Conservation (phyloP, 2,329 filamentous ascomycete genomes). For the Shiraia sp. region DNA sequence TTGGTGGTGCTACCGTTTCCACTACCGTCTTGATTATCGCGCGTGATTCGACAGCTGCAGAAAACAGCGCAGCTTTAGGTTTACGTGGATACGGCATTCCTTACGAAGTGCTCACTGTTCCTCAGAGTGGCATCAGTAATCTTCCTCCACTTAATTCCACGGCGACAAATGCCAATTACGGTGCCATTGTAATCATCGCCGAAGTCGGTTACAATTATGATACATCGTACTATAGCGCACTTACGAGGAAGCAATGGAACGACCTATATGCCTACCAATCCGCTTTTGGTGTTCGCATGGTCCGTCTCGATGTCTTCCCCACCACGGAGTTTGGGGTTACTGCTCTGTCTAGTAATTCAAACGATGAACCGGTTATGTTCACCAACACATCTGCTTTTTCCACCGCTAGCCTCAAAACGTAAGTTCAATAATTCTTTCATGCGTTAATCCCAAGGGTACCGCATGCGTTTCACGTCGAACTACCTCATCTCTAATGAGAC, state of each 20-base stretch:
- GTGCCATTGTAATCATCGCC: conserved; percentile 60
- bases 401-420: conserved; percentile 57
- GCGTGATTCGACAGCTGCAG: conserved; percentile 54
- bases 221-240: conserved; percentile 54
- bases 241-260: conserved; percentile 61
- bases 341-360: conserved; percentile 39
- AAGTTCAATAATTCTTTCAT: conserved; percentile 11
- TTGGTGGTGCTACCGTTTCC: conserved; percentile 33
- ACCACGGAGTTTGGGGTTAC: conserved; percentile 53
- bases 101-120: conserved; percentile 60
- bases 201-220: conserved; percentile 61
- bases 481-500: neutral
- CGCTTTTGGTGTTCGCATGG: conserved; percentile 63
- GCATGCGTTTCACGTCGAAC: no score
- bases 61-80: conserved; percentile 57
- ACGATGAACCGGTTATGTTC: conserved; percentile 52
- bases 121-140: conserved; percentile 51
- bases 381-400: conserved; percentile 59
- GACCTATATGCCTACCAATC: conserved; percentile 62
- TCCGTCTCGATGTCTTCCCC: conserved; percentile 63
- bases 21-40: conserved; percentile 61
- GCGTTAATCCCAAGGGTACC: no score
- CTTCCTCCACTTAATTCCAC: conserved; percentile 59
- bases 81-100: conserved; percentile 66
- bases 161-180: conserved; percentile 58